A percentile compares a stretch with the other conserved stretches of the same genome.
phyloP scores from a whole-genome alignment of 2,329 filamentous ascomycete genomes.

The Colletotrichum tropicicola region DNA sequence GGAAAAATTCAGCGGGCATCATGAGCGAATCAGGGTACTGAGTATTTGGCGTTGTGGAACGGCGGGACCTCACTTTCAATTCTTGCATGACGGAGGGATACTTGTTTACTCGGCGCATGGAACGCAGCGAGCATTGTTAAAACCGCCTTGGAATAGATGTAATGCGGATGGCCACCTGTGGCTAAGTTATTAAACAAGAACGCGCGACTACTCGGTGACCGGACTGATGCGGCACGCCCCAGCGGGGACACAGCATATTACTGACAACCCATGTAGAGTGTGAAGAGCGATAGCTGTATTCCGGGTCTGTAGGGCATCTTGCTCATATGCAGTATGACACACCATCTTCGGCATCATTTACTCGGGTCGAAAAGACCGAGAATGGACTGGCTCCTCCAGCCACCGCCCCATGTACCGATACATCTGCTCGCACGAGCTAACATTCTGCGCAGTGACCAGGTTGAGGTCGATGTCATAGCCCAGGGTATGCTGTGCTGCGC shows the following conservation, averaged over 20 bases:
- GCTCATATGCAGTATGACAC: too few species aligned
- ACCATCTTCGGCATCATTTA: neutral
- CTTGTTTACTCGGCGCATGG: constrained; percentile 11
- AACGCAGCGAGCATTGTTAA: constrained; percentile 16
- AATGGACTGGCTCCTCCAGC: constrained; percentile 40
- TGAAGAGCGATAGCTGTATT: neutral
- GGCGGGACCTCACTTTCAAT: neutral
- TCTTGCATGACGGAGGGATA: neutral
- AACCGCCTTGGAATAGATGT: neutral
- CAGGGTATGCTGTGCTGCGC: constrained; percentile 53
- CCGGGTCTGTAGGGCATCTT: neutral
- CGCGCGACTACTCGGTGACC: too few species aligned
- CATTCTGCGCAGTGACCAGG: constrained; percentile 49
- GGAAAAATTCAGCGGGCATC: neutral
- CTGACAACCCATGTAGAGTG: too few species aligned
- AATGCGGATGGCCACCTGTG: neutral
- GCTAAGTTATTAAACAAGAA: neutral
- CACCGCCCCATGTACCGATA: constrained; percentile 53
- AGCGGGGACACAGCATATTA: too few species aligned
- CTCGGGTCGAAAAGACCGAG: constrained; percentile 1
- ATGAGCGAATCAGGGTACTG: constrained; percentile 1
- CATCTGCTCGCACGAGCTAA: constrained; percentile 47
- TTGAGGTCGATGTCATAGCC: constrained; percentile 52
- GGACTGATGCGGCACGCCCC: too few species aligned
- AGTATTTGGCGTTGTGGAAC: constrained; percentile 5